A percentile compares a stretch with the other conserved stretches of the same genome.
These are phyloP conservation scores for Pyrenochaeta sp. DNA, from an alignment of 2,329 filamentous ascomycete species.

Conservation along the genomic window DNA sequence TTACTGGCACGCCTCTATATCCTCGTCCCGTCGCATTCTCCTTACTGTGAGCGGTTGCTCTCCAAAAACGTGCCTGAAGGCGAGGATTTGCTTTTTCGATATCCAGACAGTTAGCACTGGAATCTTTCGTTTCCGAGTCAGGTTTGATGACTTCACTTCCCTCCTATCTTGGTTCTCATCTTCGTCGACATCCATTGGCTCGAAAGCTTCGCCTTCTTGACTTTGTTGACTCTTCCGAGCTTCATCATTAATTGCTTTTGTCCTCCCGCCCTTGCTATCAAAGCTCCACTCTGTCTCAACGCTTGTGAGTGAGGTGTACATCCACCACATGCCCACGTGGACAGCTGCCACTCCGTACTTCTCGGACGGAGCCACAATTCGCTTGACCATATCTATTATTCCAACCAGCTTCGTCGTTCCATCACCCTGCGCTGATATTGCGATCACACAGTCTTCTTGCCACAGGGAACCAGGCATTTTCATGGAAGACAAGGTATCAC, in stretches of 20 bases:
- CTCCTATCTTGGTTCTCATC: neutral
- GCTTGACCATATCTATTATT: constrained; percentile 28
- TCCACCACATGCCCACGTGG: constrained; percentile 20
- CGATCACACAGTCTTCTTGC: constrained; percentile 14
- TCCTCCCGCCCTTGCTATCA: neutral
- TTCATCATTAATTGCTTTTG: neutral
- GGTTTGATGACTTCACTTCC: neutral
- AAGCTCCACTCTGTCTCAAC: constrained; percentile 12
- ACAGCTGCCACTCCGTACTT: constrained; percentile 2
- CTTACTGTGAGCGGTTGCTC: constrained; percentile 22
- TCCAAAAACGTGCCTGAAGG: constrained; percentile 26
- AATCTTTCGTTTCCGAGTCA: constrained; percentile 8
- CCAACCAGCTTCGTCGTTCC: constrained; percentile 30
- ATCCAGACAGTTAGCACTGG: constrained; percentile 35
- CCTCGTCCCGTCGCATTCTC: constrained; percentile 5
- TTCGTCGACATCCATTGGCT: constrained; percentile 18
- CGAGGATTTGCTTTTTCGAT: constrained; percentile 21
- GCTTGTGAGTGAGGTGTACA: constrained; percentile 27
- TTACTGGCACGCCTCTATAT: neutral
- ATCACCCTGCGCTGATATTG: constrained; percentile 30
- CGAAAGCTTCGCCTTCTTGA: constrained; percentile 23
- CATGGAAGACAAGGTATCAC: constrained; percentile 10
- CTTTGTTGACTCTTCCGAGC: neutral
- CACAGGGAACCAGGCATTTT: constrained; percentile 15
- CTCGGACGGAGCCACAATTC: constrained; percentile 14